phyloP scores from a whole-genome alignment of 2,329 filamentous ascomycete genomes.

The Colletotrichum higginsianum region DNA sequence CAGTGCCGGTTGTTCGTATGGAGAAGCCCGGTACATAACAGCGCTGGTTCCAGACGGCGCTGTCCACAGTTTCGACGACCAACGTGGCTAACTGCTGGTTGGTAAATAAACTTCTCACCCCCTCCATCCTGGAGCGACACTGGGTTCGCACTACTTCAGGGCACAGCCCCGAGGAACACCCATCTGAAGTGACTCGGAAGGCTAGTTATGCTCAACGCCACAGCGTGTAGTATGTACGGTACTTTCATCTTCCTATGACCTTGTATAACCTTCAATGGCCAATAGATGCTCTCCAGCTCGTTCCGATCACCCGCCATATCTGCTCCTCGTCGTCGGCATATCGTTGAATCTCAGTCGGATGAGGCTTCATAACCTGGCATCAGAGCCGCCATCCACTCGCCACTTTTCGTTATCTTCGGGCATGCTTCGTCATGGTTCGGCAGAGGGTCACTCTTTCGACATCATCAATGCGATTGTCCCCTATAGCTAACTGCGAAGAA shows the following conservation, averaged over 20 bases:
- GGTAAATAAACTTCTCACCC: neutral
- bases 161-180: neutral
- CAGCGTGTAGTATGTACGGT: neutral
- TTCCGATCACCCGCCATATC: neutral
- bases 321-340: neutral
- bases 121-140: neutral
- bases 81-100: neutral
- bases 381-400: neutral
- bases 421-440: neutral
- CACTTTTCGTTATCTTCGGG: neutral
- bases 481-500: neutral
- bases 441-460: neutral
- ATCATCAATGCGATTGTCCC: neutral
- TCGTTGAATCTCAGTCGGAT: neutral
- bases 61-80: neutral
- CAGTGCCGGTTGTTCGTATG: neutral
- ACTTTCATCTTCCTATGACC: neutral
- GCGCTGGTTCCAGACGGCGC: neutral
- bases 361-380: neutral
- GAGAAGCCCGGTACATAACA: neutral
- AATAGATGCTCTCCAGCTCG: constrained; percentile 28
- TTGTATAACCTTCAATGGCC: constrained; percentile 5
- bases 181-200: neutral
- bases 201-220: neutral
- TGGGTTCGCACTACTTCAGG: neutral